phyloP scores from a whole-genome alignment of 2,329 filamentous ascomycete species.

The Didymella exigua region DNA sequence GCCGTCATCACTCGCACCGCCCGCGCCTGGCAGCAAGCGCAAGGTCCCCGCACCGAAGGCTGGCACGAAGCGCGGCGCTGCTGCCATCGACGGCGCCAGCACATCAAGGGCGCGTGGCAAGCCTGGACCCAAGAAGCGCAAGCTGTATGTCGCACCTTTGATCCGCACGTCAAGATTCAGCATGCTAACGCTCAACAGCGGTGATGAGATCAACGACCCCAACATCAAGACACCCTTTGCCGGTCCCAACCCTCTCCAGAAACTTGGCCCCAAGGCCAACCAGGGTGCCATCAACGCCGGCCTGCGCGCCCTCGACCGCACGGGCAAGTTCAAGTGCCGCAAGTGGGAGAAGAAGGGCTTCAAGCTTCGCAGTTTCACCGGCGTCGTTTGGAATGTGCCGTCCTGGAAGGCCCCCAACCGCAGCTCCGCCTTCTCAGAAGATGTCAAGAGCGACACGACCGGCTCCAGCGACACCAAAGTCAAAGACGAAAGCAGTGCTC shows the following conservation, averaged over 20 bases:
- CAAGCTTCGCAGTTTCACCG: conserved; percentile 89
- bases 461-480: conserved; percentile 63
- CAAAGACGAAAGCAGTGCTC: conserved; percentile 62
- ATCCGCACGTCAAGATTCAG: not conserved
- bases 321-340: conserved; percentile 82
- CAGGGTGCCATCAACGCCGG: conserved; percentile 97
- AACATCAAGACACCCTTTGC: conserved; percentile 50
- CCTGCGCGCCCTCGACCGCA: conserved; percentile 89
- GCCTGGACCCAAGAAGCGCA: conserved; percentile 92
- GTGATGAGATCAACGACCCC: conserved; percentile 57
- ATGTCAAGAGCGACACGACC: conserved; percentile 62
- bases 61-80: conserved; percentile 63
- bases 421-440: conserved; percentile 61
- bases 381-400: conserved; percentile 78
- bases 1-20: conserved; percentile 51
- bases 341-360: conserved; percentile 88
- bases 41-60: conserved; percentile 76
- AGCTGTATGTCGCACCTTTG: conserved; percentile 68
- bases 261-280: conserved; percentile 94
- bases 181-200: conserved; percentile 45
- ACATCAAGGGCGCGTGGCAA: conserved; percentile 77
- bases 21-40: conserved; percentile 69
- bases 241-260: conserved; percentile 64
- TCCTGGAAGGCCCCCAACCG: conserved; percentile 81
- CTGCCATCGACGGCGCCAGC: conserved; percentile 58